A percentile compares a stretch with the other conserved stretches of the same genome.
Evolutionary conservation across 495 filamentous ascomycete species (phyloP).

Genomic region (Astrocystis sublimbata): DNA sequence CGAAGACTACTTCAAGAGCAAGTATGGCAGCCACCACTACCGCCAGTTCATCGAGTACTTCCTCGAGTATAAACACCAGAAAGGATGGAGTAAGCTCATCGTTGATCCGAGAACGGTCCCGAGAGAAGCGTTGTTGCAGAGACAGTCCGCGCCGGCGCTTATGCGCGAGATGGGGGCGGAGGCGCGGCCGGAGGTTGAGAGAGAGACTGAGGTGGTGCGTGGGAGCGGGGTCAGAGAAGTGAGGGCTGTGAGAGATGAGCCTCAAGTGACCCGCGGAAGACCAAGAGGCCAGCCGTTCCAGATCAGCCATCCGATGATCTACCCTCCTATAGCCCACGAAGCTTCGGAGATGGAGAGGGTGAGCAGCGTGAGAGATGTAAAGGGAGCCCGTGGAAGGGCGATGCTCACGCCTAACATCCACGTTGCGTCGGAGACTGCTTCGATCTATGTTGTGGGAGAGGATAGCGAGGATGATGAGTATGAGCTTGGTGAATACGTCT

Average conservation of each 20-base stretch:
- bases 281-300: not conserved
- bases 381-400: too few relatives aligned
- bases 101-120: conserved; percentile 24
- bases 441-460: too few relatives aligned
- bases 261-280: not conserved
- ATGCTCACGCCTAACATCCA: too few relatives aligned
- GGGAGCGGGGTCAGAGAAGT: too few relatives aligned
- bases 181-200: too few relatives aligned
- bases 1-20: conserved; percentile 14
- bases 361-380: too few relatives aligned
- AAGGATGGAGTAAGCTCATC: conserved; percentile 4
- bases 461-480: too few relatives aligned
- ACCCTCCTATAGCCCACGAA: not conserved
- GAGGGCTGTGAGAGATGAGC: too few relatives aligned
- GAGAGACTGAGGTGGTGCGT: too few relatives aligned
- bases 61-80: conserved; percentile 23
- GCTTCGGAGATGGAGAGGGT: not conserved
- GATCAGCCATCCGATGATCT: not conserved
- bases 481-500: too few relatives aligned
- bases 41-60: conserved; percentile 18
- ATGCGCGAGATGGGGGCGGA: not conserved
- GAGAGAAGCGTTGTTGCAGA: conserved; percentile 11
- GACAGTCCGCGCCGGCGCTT: not conserved
- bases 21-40: conserved; percentile 20
- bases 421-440: too few relatives aligned